phyloP scores from a whole-genome alignment of 306 rosid genomes.

The Fagus crenata region DNA sequence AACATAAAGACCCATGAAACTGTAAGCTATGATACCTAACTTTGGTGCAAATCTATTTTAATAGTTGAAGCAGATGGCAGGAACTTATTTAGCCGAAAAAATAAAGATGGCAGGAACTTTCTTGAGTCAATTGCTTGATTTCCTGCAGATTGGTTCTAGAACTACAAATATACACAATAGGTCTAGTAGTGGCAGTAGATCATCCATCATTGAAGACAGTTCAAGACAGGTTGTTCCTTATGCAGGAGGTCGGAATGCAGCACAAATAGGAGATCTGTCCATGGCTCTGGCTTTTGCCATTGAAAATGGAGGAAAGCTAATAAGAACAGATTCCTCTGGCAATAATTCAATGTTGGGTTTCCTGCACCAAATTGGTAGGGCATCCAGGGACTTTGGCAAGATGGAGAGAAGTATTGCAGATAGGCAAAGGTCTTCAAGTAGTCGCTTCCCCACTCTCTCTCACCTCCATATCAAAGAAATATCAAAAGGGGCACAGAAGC shows the following conservation, averaged over 20 bases:
- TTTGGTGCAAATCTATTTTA: constrained; percentile 5
- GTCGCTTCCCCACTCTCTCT: constrained; percentile 50
- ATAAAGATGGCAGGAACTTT: background rate
- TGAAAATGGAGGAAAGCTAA: constrained; percentile 66
- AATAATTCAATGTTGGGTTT: constrained; percentile 61
- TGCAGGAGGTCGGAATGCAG: constrained; percentile 33
- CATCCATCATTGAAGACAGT: constrained; percentile 23
- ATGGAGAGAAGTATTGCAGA: constrained; percentile 43
- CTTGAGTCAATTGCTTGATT: constrained; percentile 7
- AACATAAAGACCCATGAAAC: constrained; percentile 33
- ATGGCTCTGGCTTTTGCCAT: constrained; percentile 73
- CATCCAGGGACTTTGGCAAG: constrained; percentile 43
- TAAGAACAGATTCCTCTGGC: constrained; percentile 49
- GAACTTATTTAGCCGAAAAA: background rate
- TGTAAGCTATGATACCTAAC: constrained; percentile 34
- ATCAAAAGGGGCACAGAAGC: constrained; percentile 77
- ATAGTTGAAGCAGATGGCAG: background rate
- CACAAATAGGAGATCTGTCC: constrained; percentile 48
- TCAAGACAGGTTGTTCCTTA: constrained; percentile 42
- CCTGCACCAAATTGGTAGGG: constrained; percentile 59
- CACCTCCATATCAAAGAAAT: constrained; percentile 65
- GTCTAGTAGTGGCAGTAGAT: constrained; percentile 29
- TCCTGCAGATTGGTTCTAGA: constrained; percentile 41
- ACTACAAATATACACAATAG: constrained; percentile 27
- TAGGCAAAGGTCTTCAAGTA: constrained; percentile 45